Percentiles rank a stretch among this genome's conserved stretches.
These are phyloP conservation scores for Daucus carota DNA, from an alignment of 129 eudicot genomes.

Conservation along the genomic window DH1_v3.0 NC_030381.2:51494001-51494500, in stretches of 20 bases:
- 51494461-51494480: constrained; percentile 96
- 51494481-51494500: constrained; percentile 88
- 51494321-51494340: constrained; percentile 71
- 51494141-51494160: neutral
- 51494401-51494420: constrained; percentile 70
- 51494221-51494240: constrained; percentile 88
- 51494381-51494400: constrained; percentile 86
- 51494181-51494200: constrained; percentile 40
- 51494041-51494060: constrained; percentile 79
- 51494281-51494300: constrained; percentile 89
- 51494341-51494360: constrained; percentile 89
- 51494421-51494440: constrained; percentile 63
- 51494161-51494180: neutral
- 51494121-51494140: neutral
- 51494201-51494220: constrained; percentile 83
- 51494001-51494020: constrained; percentile 97
- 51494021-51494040: constrained; percentile 73
- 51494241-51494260: constrained; percentile 73
- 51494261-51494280: constrained; percentile 99
- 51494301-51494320: constrained; percentile 66
- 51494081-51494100: constrained; percentile 3
- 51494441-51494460: constrained; percentile 86
- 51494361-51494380: constrained; percentile 72
- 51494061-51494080: constrained; percentile 41
- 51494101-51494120: neutral